These are phyloP conservation scores for Cercospora beticola DNA, from an alignment of 2,329 filamentous ascomycete species.

Conservation along the genomic window DNA sequence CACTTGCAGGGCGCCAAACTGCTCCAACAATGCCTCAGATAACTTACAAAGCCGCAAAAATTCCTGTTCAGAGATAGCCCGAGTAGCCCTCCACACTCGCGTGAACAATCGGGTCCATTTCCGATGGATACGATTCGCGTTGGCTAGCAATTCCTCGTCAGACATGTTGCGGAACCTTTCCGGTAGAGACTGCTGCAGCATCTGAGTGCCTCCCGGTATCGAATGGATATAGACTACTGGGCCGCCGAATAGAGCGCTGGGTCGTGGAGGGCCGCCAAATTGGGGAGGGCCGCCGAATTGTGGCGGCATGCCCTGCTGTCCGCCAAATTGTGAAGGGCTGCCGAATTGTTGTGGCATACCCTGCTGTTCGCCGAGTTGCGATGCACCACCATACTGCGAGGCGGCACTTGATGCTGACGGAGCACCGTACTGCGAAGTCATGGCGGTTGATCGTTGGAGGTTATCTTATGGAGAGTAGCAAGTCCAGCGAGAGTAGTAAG, in stretches of 20 bases:
- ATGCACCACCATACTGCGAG: background rate
- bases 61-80: background rate
- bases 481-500: background rate
- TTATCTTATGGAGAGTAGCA: background rate
- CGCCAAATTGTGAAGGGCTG: background rate
- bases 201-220: no score
- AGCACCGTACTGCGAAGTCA: background rate
- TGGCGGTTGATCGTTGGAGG: background rate
- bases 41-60: background rate
- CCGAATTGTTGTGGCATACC: background rate
- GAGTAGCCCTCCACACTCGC: background rate
- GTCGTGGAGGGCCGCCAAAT: no score
- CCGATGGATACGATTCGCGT: background rate
- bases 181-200: no score
- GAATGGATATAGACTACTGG: no score
- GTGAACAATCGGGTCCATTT: background rate
- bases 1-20: background rate
- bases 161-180: background rate
- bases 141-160: background rate
- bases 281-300: no score
- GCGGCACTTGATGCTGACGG: background rate
- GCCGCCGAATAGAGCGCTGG: no score
- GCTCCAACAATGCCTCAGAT: background rate
- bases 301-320: background rate
- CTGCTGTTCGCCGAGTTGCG: background rate